Base-by-base conservation (phyloP, 805 yeast genomes). In the Brettanomyces naardenensis region DNA sequence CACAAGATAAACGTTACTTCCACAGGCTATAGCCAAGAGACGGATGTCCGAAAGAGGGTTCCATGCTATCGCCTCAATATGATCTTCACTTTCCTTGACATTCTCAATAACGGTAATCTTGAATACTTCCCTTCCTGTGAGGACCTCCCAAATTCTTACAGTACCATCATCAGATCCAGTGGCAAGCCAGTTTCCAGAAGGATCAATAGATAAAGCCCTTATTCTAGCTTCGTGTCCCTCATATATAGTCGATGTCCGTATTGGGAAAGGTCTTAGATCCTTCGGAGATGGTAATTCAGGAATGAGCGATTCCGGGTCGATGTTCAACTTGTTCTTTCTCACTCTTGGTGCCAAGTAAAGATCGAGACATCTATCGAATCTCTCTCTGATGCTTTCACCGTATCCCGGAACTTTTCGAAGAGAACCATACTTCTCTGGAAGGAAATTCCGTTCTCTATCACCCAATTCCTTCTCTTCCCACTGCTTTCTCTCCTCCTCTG, bases 111-210 rank as follows among this genome's bases (percentile, higher is more conserved):
- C 70, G 6, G 44, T 46, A n/a, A 73, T 66, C 43, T 75, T 74
- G 70, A 75, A 85, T 36, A 90, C 85, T 66, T 90, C 94, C 62
- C 98, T 79, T 33, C 98, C 98, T 4, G 97, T 86, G 42, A 88
- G 65, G 15, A 88, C 80, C 65, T 92, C 98, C 97, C 98, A 92
- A n/a, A 92, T 72, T 49, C 96, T 74, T 5, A 92, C 89, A 14
- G 89, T 74, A 39, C 97, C 97, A 58, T 92, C 98, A 58, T 92
- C 97, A 14, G 95, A 84, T 41, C 97, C 98, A 3, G 98, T 92
- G 17, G 98, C 98, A 40, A 92, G 67, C 92, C 95, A 92, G 50
- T 82, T 69, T 4, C 98, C 98, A 23, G 78, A 69, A 36, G 95
- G 95, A 56, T 90, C 95, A 34, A 90, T 73, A 6, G 89, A 75